Base-by-base conservation (phyloP, 2,329 filamentous ascomycete species). In the Teratosphaeria nubilosa region DNA sequence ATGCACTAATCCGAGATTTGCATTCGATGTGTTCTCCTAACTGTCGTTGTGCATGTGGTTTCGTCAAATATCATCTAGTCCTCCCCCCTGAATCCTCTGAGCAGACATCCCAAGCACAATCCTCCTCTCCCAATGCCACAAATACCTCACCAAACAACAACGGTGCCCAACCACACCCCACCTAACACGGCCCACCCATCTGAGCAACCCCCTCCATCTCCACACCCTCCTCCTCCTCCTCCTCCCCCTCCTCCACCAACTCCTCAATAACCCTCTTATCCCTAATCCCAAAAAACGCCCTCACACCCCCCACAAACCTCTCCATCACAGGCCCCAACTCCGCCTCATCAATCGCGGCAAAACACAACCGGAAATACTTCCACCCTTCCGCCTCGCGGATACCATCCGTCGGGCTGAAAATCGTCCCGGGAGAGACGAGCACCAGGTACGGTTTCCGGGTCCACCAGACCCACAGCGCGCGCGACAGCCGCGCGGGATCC, bases 331-430 rank as follows among this genome's bases (percentile, higher is more conserved):
- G 73, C 25, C 79, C 80, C 5, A 96, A 76, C 48, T 87, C 82
- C 45, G 86, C 84, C 57, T 86, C 86, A n/a, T 82, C 78, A 73
- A 91, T 86, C 1, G 91, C 90, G 1, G 90, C 90, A 74, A 96
- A 96, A 74, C 90, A 95, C 37, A 96, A 69, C 14, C 91, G 78
- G 71, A 85, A 85, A 70, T 86, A 92, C 64, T 81, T 81, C 84
- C 86, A 91, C 2, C 84, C 86, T 50, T 82, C 76, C 58, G 78
- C 73, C 4, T 77, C 74, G 16, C 72, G 69, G 41, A 91, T 81
- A 63, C 84, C 76, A 0, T 80, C 74, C 0, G 81, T 86, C 0
- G 90, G 82, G 54, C 82, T 82, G 72, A 96, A 96, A 72, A 92
- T 86, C 37, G 71, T 66, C 0, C 91, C 91, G 0, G 90, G 88